Evolutionary conservation across 2,329 filamentous ascomycete genomes (phyloP).

Genomic region (Chalaropsis thielavioides): DNA sequence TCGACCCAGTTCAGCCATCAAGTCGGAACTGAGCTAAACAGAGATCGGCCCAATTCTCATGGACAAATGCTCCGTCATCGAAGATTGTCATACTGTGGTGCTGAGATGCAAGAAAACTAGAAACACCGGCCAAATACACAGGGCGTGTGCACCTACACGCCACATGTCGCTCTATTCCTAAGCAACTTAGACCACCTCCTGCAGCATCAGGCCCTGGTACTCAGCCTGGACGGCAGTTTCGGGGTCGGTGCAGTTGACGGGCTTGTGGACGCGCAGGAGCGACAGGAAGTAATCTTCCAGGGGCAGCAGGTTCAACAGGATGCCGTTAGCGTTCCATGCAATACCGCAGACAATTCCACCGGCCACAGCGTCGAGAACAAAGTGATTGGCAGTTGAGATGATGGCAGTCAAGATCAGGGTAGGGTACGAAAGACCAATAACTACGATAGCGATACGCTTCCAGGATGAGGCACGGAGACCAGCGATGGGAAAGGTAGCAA

Average conservation of each 20-base stretch:
- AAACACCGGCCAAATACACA: not conserved
- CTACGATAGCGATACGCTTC: slow-evolving; percentile 32
- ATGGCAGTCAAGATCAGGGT: slow-evolving; percentile 51
- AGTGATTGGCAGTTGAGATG: slow-evolving; percentile 58
- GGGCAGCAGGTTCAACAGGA: slow-evolving; percentile 48
- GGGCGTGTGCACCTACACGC: not conserved
- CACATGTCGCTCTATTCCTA: not conserved
- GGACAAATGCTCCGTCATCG: not conserved
- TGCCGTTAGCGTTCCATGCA: slow-evolving; percentile 43
- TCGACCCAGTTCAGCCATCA: not conserved
- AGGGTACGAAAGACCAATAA: slow-evolving; percentile 48
- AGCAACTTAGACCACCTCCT: slow-evolving; percentile 16
- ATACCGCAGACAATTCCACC: slow-evolving; percentile 50
- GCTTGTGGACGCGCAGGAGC: slow-evolving; percentile 50
- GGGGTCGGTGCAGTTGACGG: slow-evolving; percentile 30
- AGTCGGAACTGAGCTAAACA: not conserved
- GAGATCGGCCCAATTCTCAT: not conserved
- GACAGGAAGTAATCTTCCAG: slow-evolving; percentile 56
- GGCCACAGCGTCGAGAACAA: slow-evolving; percentile 56
- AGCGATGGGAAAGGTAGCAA: slow-evolving; percentile 49
- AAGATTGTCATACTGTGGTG: not conserved
- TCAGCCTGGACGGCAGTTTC: slow-evolving; percentile 27
- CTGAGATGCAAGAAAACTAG: not conserved
- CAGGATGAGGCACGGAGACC: slow-evolving; percentile 37
- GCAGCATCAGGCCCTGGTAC: slow-evolving; percentile 21